These are phyloP conservation scores for Cylindrodendrum hubeiense DNA, from an alignment of 2,329 filamentous ascomycete species.

Conservation along the genomic window DNA sequence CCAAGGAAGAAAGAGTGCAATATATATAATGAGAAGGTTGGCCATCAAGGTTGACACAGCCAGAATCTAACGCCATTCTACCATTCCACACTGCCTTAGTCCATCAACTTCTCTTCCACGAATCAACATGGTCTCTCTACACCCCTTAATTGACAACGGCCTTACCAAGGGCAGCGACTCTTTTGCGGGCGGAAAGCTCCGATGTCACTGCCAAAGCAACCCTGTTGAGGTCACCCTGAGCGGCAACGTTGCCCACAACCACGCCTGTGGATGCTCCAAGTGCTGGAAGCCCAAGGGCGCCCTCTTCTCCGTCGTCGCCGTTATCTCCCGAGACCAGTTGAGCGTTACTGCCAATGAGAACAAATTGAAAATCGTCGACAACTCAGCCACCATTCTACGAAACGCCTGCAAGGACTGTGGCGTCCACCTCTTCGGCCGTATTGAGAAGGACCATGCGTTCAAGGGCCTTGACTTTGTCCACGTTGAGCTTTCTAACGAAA, in stretches of 20 bases:
- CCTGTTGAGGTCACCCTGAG: slow-evolving; percentile 69
- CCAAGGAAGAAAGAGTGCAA: too few relatives aligned
- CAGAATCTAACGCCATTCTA: too few relatives aligned
- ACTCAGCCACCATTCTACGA: slow-evolving; percentile 69
- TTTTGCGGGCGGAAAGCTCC: slow-evolving; percentile 71
- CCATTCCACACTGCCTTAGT: too few relatives aligned
- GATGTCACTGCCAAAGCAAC: slow-evolving; percentile 68
- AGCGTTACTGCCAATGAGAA: slow-evolving; percentile 67
- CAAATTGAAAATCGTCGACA: slow-evolving; percentile 70
- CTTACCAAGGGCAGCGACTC: slow-evolving; percentile 65
- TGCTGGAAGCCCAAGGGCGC: slow-evolving; percentile 77
- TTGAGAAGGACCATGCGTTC: slow-evolving; percentile 74
- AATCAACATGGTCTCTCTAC: slow-evolving; percentile 53
- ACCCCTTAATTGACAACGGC: slow-evolving; percentile 74
- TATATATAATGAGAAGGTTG: too few relatives aligned
- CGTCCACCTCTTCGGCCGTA: slow-evolving; percentile 73
- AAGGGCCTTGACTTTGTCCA: slow-evolving; percentile 78
- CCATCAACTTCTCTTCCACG: too few relatives aligned
- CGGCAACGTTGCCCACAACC: slow-evolving; percentile 75
- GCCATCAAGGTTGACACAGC: too few relatives aligned
- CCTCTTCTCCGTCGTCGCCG: slow-evolving; percentile 74
- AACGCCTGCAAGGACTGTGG: slow-evolving; percentile 72
- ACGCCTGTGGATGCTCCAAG: slow-evolving; percentile 78
- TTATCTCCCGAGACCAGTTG: slow-evolving; percentile 68
- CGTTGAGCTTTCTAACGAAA: slow-evolving; percentile 68